Conservation (phyloP, 352 stramenopile genomes). For the Globisporangium middletonii region DNA sequence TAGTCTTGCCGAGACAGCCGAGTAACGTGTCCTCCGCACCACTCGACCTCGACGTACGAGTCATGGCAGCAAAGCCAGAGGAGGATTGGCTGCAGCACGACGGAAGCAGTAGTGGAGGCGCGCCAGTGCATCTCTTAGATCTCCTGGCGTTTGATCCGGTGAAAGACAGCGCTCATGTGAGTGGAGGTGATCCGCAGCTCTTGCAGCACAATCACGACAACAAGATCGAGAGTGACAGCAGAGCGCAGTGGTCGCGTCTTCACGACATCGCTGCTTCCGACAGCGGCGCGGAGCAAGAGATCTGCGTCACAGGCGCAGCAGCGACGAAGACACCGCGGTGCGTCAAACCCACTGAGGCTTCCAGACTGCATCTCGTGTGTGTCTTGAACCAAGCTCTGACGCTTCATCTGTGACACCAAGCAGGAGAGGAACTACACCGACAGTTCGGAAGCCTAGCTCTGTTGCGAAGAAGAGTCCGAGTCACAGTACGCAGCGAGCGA, state of each 20-base stretch:
- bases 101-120: background rate
- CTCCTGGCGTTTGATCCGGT: background rate
- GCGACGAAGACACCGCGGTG: slow-evolving; percentile 19
- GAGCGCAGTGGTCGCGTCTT: background rate
- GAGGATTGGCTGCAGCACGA: background rate
- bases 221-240: background rate
- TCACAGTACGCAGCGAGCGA: background rate
- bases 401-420: no score
- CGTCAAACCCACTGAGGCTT: background rate
- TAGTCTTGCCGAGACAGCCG: no score
- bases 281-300: slow-evolving; percentile 12
- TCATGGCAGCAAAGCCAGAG: background rate
- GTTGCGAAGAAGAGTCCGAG: slow-evolving; percentile 1
- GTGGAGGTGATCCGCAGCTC: background rate
- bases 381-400: no score
- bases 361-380: no score
- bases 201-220: background rate
- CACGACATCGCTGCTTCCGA: background rate
- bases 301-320: slow-evolving; percentile 24
- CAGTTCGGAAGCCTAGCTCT: background rate
- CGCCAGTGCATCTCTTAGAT: background rate
- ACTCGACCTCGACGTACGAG: background rate
- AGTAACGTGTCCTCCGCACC: background rate
- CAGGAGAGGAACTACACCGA: no score
- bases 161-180: background rate